phyloP scores from a whole-genome alignment of 2,329 filamentous ascomycete species.

The Exophiala bonariae region DNA sequence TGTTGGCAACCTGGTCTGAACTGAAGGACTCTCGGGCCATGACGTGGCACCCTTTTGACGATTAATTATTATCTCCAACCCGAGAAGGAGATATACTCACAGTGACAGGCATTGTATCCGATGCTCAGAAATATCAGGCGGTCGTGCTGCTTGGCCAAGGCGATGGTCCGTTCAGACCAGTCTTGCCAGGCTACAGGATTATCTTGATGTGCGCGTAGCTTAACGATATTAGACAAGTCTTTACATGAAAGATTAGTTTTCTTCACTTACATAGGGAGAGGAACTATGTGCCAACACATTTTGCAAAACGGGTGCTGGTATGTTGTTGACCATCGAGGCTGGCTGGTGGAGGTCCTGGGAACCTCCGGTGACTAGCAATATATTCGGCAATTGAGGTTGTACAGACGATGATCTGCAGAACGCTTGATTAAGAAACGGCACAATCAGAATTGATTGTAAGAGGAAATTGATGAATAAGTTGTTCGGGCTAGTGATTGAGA shows the following conservation, averaged over 20 bases:
- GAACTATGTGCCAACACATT: constrained; percentile 41
- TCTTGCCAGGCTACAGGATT: constrained; percentile 92
- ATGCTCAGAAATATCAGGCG: constrained; percentile 91
- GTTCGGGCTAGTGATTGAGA: not conserved
- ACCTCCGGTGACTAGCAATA: no score
- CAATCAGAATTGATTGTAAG: not conserved
- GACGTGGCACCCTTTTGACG: constrained; percentile 70
- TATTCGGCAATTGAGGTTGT: no score
- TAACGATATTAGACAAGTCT: constrained; percentile 11
- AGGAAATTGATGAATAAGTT: not conserved
- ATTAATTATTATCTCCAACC: not conserved
- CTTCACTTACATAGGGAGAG: constrained; percentile 63
- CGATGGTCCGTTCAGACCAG: constrained; percentile 74
- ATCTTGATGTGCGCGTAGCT: constrained; percentile 71
- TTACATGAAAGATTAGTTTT: not conserved
- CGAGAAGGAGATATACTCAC: constrained; percentile 53
- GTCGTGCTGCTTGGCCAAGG: constrained; percentile 76
- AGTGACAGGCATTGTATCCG: constrained; percentile 93
- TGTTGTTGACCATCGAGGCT: constrained; percentile 16
- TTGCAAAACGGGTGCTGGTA: constrained; percentile 17
- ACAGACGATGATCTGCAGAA: no score
- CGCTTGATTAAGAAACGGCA: no score
- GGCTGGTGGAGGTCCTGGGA: not conserved
- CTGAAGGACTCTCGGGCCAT: constrained; percentile 92
- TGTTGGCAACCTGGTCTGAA: constrained; percentile 73